These are phyloP conservation scores for Fusarium bactridioides DNA, from an alignment of 2,329 filamentous ascomycete genomes.

Conservation along the genomic window DNA sequence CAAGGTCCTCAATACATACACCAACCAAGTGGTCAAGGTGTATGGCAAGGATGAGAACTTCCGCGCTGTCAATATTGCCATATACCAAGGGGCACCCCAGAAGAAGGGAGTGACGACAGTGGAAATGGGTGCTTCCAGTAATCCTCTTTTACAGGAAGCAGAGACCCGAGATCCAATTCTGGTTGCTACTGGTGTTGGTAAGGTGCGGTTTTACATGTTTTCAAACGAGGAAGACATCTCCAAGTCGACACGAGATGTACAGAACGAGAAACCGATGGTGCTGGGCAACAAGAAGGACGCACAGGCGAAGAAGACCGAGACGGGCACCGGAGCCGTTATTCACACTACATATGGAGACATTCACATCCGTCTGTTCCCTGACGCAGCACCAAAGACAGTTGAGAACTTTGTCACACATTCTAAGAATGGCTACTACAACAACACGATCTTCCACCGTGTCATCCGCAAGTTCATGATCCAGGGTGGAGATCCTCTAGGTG, in stretches of 20 bases:
- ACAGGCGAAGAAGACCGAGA: constrained; percentile 68
- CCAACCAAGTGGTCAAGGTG: constrained; percentile 88
- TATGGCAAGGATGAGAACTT: constrained; percentile 92
- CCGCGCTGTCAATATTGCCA: constrained; percentile 79
- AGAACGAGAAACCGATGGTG: constrained; percentile 89
- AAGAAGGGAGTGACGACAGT: constrained; percentile 94
- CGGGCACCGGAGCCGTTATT: constrained; percentile 80
- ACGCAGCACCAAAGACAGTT: constrained; percentile 90
- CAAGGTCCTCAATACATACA: constrained; percentile 95
- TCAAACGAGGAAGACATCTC: constrained; percentile 86
- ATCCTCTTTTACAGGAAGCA: constrained; percentile 91
- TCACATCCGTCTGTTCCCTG: constrained; percentile 89
- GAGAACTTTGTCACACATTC: constrained; percentile 97
- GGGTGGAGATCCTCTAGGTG: constrained; percentile 91
- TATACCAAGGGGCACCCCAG: constrained; percentile 95
- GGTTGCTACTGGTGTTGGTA: constrained; percentile 82
- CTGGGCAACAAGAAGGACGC: constrained; percentile 65
- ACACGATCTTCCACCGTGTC: constrained; percentile 95
- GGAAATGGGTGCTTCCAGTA: constrained; percentile 95
- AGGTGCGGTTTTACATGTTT: constrained; percentile 97
- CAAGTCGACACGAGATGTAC: constrained; percentile 86
- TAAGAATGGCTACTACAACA: constrained; percentile 93
- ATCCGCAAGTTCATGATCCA: constrained; percentile 99
- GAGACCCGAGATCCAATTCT: constrained; percentile 91
- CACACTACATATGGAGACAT: constrained; percentile 97